A percentile compares a stretch with the other conserved stretches of the same genome.
These are phyloP conservation scores for Myxozyma kluyveri DNA, from an alignment of 805 yeast species.

Conservation along the genomic window DNA sequence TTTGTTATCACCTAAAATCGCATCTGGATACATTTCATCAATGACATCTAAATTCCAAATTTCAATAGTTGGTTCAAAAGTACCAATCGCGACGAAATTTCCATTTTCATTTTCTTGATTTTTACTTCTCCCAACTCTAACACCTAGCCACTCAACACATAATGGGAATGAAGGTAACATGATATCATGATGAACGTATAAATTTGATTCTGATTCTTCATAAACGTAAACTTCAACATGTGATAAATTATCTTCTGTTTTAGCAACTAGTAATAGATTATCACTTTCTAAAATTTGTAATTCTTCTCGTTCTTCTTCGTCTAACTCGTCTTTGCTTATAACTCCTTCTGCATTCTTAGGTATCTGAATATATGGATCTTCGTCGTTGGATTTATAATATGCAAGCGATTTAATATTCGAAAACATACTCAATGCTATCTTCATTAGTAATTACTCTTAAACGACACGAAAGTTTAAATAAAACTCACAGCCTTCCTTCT, in stretches of 20 bases:
- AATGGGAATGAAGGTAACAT: slow-evolving; percentile 97
- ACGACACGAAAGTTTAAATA: slow-evolving; percentile 55
- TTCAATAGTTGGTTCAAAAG: slow-evolving; percentile 96
- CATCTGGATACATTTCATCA: slow-evolving; percentile 92
- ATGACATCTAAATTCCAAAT: slow-evolving; percentile 92
- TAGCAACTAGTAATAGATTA: slow-evolving; percentile 81
- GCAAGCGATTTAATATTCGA: slow-evolving; percentile 46
- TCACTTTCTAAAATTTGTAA: slow-evolving; percentile 85
- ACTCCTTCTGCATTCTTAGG: slow-evolving; percentile 58
- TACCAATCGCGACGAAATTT: slow-evolving; percentile 93
- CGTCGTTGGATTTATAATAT: slow-evolving; percentile 44
- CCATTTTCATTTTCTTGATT: slow-evolving; percentile 56
- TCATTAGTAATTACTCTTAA: slow-evolving; percentile 46
- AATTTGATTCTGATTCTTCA: slow-evolving; percentile 79
- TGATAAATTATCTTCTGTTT: slow-evolving; percentile 94
- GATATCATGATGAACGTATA: slow-evolving; percentile 93
- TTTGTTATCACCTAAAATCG: slow-evolving; percentile 61
- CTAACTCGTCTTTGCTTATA: slow-evolving; percentile 17
- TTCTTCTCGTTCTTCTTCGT: slow-evolving; percentile 75
- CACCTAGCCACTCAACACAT: slow-evolving; percentile 93
- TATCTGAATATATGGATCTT: slow-evolving; percentile 61
- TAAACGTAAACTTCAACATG: slow-evolving; percentile 90
- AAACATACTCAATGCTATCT: slow-evolving; percentile 45
- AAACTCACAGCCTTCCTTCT: slow-evolving; percentile 56
- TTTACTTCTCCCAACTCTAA: slow-evolving; percentile 48